These are phyloP conservation scores for Citrus mangshanensis DNA, from an alignment of 345 rosid species.

Conservation along the genomic window DNA sequence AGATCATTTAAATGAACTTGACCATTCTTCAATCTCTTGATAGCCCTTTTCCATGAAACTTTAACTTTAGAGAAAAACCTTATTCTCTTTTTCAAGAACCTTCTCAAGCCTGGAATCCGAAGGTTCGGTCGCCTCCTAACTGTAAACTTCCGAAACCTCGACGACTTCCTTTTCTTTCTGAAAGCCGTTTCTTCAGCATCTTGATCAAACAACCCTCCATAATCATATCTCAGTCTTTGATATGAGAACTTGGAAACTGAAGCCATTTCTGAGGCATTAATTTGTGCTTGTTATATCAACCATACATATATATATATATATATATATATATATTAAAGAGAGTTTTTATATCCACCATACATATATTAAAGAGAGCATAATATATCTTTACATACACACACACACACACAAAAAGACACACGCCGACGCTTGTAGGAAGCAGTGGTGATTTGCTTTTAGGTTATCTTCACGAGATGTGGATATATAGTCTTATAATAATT, in stretches of 20 bases:
- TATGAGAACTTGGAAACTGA: conserved; percentile 20
- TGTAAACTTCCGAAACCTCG: conserved; percentile 3
- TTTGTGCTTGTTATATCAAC: neutral
- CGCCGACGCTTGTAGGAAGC: neutral
- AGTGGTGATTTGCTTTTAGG: neutral
- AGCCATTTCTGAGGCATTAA: conserved; percentile 13
- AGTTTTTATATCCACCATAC: no score
- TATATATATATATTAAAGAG: no score
- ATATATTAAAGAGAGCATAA: no score
- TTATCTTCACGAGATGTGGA: neutral
- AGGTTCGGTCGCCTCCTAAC: conserved; percentile 20
- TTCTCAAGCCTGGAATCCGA: conserved; percentile 20
- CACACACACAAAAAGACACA: no score
- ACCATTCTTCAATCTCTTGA: conserved; percentile 38
- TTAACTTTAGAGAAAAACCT: conserved; percentile 19
- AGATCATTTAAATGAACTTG: conserved; percentile 32
- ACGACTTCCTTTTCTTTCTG: conserved; percentile 9
- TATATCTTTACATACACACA: no score
- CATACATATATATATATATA: neutral
- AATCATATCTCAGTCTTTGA: conserved; percentile 11
- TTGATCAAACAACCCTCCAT: conserved; percentile 11
- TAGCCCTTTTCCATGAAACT: conserved; percentile 21
- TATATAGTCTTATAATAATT: no score
- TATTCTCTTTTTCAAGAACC: conserved; percentile 22
- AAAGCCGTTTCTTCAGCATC: conserved; percentile 12